Evolutionary conservation across 371 early-diverging fungal genomes (phyloP).

Genomic region (Rhizopus sp.): DNA sequence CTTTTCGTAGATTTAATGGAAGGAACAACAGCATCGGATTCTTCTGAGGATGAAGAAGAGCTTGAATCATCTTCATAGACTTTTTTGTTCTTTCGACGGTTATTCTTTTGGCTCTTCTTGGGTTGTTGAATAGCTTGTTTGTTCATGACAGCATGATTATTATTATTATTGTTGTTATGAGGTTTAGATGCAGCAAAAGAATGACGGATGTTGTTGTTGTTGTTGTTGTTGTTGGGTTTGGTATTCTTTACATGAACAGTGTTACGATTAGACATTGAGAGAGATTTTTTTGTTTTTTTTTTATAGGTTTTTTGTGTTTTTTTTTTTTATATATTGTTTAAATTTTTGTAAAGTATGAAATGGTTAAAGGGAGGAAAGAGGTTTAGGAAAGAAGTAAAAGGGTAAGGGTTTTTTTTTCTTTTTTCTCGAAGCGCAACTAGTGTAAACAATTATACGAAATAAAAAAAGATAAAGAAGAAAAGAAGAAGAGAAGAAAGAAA

Average conservation of each 20-base stretch:
- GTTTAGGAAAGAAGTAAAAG: background rate
- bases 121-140: conserved; percentile 17
- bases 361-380: conserved; percentile 2
- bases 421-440: background rate
- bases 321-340: conserved; percentile 3
- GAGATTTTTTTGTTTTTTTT: conserved; percentile 1
- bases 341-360: conserved; percentile 6
- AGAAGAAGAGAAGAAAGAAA: conserved; percentile 2
- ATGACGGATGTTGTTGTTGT: conserved; percentile 5
- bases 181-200: conserved; percentile 12
- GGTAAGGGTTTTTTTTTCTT: conserved; percentile 7
- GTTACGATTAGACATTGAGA: conserved; percentile 19
- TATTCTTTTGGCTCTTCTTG: conserved; percentile 13
- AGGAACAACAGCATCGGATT: conserved; percentile 1
- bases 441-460: background rate
- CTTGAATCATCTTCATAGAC: conserved; percentile 10
- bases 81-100: conserved; percentile 15
- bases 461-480: conserved; percentile 7
- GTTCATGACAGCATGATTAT: conserved; percentile 3
- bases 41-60: conserved; percentile 17
- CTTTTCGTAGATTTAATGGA: conserved; percentile 1
- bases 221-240: conserved; percentile 8
- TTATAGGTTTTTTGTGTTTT: conserved; percentile 11
- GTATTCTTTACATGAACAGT: conserved; percentile 18
- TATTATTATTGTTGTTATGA: background rate